Conservation (phyloP, 768 basidiomycete genomes). For the Pisolithus sp. region DNA sequence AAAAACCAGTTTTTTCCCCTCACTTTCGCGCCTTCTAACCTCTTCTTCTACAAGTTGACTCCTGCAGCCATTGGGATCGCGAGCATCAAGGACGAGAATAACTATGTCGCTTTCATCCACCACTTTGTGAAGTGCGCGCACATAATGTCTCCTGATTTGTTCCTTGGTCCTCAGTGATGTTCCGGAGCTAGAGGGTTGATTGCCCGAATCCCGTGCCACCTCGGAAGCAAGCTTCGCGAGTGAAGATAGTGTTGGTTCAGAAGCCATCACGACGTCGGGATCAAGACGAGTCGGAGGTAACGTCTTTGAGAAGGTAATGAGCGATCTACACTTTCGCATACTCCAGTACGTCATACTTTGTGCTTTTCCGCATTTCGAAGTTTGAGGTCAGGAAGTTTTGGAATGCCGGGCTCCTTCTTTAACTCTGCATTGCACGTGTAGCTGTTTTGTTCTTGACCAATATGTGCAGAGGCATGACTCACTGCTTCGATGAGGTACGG, state of each 20-base stretch:
- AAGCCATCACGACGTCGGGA: slow-evolving; percentile 60
- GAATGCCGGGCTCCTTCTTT: slow-evolving; percentile 87
- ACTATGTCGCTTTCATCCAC: slow-evolving; percentile 91
- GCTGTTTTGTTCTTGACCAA: slow-evolving; percentile 1
- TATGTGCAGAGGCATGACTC: background rate
- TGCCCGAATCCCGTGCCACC: slow-evolving; percentile 6
- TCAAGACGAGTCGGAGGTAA: slow-evolving; percentile 33
- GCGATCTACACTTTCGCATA: background rate
- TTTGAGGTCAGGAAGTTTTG: slow-evolving; percentile 73
- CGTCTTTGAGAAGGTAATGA: slow-evolving; percentile 10
- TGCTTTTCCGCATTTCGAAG: slow-evolving; percentile 46
- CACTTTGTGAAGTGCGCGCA: slow-evolving; percentile 82
- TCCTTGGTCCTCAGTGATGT: slow-evolving; percentile 51
- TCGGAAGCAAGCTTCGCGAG: slow-evolving; percentile 46
- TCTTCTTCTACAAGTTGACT: slow-evolving; percentile 93
- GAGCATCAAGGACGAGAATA: slow-evolving; percentile 84
- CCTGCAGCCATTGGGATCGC: slow-evolving; percentile 92
- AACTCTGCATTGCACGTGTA: slow-evolving; percentile 42
- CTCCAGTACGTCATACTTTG: slow-evolving; percentile 33
- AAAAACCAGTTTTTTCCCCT: slow-evolving; percentile 89
- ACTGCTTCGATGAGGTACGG: slow-evolving; percentile 23
- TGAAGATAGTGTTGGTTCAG: slow-evolving; percentile 63
- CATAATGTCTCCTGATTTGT: slow-evolving; percentile 65
- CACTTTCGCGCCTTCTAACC: slow-evolving; percentile 73
- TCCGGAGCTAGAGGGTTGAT: slow-evolving; percentile 25